These are phyloP conservation scores for Hippophae rhamnoides DNA, from an alignment of 306 rosid genomes.

Conservation along the genomic window DNA sequence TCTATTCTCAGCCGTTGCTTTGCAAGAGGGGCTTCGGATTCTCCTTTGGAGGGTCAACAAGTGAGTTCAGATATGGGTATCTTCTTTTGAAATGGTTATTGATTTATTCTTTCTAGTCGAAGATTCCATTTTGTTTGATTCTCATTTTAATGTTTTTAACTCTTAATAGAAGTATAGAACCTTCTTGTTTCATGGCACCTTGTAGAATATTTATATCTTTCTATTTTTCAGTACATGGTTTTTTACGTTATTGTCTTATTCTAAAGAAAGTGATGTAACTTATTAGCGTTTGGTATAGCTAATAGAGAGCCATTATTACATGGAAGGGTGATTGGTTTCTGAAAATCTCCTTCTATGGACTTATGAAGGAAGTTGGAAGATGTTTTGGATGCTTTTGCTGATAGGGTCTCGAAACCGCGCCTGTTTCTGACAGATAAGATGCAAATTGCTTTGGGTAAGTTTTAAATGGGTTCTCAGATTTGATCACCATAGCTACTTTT, in stretches of 20 bases:
- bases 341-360: conserved; percentile 5
- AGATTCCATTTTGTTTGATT: neutral
- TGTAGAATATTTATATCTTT: neutral
- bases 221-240: neutral
- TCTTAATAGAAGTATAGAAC: neutral
- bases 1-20: conserved; percentile 58
- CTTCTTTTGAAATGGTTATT: neutral
- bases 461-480: conserved; percentile 10
- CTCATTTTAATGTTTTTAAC: neutral
- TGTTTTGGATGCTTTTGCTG: conserved; percentile 76
- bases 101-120: neutral
- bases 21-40: conserved; percentile 85
- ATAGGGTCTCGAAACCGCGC: conserved; percentile 81
- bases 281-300: neutral
- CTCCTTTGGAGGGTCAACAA: conserved; percentile 66
- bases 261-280: neutral
- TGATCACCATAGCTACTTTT: neutral
- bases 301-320: neutral
- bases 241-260: neutral
- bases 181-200: neutral
- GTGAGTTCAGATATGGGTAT: conserved; percentile 27
- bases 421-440: conserved; percentile 77
- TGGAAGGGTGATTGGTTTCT: neutral
- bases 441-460: conserved; percentile 85
- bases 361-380: conserved; percentile 74